Conservation (phyloP, 2,329 filamentous ascomycete species). For the Sphaerulina populicola region DNA sequence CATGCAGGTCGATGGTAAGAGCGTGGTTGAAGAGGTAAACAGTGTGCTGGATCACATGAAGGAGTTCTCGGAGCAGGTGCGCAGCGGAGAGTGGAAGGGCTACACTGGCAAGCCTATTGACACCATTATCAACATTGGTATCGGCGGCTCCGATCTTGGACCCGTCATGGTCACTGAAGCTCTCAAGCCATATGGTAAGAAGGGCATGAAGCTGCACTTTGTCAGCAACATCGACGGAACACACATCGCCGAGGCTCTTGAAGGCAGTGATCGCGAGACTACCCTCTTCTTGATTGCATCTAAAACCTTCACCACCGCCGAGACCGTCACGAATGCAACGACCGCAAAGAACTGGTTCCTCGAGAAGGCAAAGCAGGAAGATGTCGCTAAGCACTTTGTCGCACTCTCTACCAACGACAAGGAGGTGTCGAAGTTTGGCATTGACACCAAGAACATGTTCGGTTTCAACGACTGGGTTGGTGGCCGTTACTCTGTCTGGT, state of each 20-base stretch:
- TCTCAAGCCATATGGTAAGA: constrained; percentile 85
- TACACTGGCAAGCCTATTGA: constrained; percentile 96
- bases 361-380: constrained; percentile 60
- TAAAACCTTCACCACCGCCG: constrained; percentile 98
- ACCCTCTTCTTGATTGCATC: constrained; percentile 98
- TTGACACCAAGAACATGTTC: constrained; percentile 99
- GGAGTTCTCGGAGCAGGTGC: constrained; percentile 90
- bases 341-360: constrained; percentile 97
- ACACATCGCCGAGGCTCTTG: constrained; percentile 89
- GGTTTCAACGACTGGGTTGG: constrained; percentile 98
- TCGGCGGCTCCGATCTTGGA: constrained; percentile 94
- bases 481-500: constrained; percentile 97
- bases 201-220: constrained; percentile 84
- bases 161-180: constrained; percentile 99
- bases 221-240: constrained; percentile 99
- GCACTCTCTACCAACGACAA: constrained; percentile 91
- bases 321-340: constrained; percentile 95
- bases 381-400: constrained; percentile 97
- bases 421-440: constrained; percentile 97
- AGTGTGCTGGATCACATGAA: constrained; percentile 93
- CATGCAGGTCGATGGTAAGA: constrained; percentile 77
- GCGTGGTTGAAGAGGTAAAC: constrained; percentile 90
- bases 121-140: constrained; percentile 94
- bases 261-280: constrained; percentile 83
- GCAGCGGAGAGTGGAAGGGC: constrained; percentile 93